A percentile compares a stretch with the other conserved stretches of the same genome.
These are phyloP conservation scores for Lachnellula occidentalis DNA, from an alignment of 2,329 filamentous ascomycete genomes.

Conservation along the genomic window DNA sequence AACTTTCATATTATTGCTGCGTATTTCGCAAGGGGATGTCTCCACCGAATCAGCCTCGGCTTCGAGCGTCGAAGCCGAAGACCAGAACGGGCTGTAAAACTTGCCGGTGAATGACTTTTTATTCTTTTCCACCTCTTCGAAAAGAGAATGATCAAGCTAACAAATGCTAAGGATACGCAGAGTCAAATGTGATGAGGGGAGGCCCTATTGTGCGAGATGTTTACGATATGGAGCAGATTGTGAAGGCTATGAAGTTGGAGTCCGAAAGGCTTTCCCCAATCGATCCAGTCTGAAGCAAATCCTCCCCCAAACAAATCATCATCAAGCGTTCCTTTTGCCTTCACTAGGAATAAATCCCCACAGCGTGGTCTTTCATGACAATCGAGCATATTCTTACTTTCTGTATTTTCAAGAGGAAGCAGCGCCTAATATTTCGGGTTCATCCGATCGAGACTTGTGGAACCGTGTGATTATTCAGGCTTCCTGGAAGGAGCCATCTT, in stretches of 20 bases:
- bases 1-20: too few species aligned
- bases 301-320: not conserved
- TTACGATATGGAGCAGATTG: conserved; percentile 11
- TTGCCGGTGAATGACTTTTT: conserved; percentile 6
- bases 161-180: conserved; percentile 3
- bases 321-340: not conserved
- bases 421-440: conserved; percentile 13
- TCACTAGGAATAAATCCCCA: not conserved
- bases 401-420: conserved; percentile 17
- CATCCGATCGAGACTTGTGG: conserved; percentile 13
- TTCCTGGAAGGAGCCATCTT: conserved; percentile 11
- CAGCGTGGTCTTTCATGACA: conserved; percentile 11
- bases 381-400: conserved; percentile 20
- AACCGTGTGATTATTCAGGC: conserved; percentile 17
- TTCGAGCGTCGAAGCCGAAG: conserved; percentile 4
- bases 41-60: not conserved
- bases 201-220: conserved; percentile 11
- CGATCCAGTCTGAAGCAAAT: not conserved
- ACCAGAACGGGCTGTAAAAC: conserved; percentile 10
- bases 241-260: conserved; percentile 9
- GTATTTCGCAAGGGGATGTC: not conserved
- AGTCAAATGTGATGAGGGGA: conserved; percentile 16
- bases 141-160: not conserved
- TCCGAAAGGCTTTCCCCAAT: not conserved
- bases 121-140: too few species aligned